Evolutionary conservation across 345 rosid species (phyloP).

Genomic region (Fremontodendron californicum): DNA sequence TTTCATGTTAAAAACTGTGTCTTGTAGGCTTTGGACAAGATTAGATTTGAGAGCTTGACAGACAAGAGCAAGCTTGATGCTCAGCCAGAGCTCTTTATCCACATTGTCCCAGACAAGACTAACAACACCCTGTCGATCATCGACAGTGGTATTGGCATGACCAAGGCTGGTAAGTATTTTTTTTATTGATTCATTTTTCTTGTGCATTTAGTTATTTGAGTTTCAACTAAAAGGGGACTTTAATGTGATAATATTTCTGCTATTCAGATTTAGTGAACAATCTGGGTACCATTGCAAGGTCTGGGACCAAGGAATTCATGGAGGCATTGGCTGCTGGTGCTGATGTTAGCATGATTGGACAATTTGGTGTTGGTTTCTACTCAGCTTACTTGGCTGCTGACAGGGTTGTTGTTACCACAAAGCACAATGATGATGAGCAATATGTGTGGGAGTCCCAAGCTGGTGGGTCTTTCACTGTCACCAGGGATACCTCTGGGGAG

Average conservation of each 20-base stretch:
- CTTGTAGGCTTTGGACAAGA: conserved; percentile 79
- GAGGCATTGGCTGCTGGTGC: conserved; percentile 89
- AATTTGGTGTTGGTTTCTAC: conserved; percentile 86
- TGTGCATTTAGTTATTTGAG: neutral
- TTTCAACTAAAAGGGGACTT: neutral
- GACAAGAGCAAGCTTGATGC: conserved; percentile 86
- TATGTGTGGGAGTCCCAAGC: conserved; percentile 94
- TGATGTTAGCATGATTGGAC: conserved; percentile 90
- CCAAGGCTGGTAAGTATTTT: conserved; percentile 64
- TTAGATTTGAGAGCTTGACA: conserved; percentile 81
- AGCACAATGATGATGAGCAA: conserved; percentile 89
- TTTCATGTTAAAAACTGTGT: neutral
- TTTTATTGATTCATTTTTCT: neutral
- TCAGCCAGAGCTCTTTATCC: conserved; percentile 80
- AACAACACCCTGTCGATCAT: conserved; percentile 57
- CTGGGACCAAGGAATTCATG: conserved; percentile 90
- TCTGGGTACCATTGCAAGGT: conserved; percentile 87
- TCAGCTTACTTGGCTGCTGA: conserved; percentile 83
- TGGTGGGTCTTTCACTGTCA: conserved; percentile 82
- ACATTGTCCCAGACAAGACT: conserved; percentile 72
- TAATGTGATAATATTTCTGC: neutral
- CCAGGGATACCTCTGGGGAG: conserved; percentile 70
- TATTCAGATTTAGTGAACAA: conserved; percentile 78
- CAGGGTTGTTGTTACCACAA: conserved; percentile 66
- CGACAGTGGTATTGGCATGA: conserved; percentile 88